A percentile compares a stretch with the other conserved stretches of the same genome.
Conservation (phyloP, 2,329 filamentous ascomycete species). For the Paraphaeosphaeria minitans region DNA sequence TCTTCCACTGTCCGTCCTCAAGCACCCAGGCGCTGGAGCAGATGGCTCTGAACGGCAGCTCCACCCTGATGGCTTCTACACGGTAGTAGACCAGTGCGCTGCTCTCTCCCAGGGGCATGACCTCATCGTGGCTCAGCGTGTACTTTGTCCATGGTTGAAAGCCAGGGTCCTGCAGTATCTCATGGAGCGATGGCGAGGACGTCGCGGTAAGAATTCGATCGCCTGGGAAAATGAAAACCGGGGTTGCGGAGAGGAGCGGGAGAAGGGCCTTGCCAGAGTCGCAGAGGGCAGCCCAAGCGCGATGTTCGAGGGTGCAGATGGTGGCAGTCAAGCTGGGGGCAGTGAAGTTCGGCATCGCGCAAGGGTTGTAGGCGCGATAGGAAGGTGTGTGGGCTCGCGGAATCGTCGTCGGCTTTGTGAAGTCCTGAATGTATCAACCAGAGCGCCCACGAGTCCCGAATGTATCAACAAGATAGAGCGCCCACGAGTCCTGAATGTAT, state of each 20-base stretch:
- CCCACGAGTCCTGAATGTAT: too few relatives aligned
- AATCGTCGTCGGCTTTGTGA: not conserved
- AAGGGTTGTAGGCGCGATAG: not conserved
- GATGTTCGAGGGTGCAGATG: constrained; percentile 39
- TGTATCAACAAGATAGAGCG: too few relatives aligned
- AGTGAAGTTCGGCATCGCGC: constrained; percentile 22
- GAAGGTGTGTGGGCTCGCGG: not conserved
- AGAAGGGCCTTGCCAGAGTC: constrained; percentile 37
- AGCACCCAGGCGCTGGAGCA: constrained; percentile 36
- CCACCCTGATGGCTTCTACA: constrained; percentile 25
- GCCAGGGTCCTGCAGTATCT: constrained; percentile 25
- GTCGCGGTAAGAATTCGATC: constrained; percentile 43
- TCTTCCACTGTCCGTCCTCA: constrained; percentile 30
- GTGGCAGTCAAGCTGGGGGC: constrained; percentile 32
- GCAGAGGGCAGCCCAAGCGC: constrained; percentile 45
- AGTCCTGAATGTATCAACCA: not conserved
- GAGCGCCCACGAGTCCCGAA: not conserved
- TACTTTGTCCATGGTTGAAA: constrained; percentile 34
- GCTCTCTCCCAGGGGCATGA: constrained; percentile 29
- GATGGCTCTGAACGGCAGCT: constrained; percentile 28
- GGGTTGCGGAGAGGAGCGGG: constrained; percentile 40
- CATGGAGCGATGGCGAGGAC: constrained; percentile 30
- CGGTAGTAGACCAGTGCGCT: constrained; percentile 34
- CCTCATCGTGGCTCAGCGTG: constrained; percentile 35
- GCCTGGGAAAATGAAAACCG: constrained; percentile 50